phyloP scores from a whole-genome alignment of 2,329 filamentous ascomycete species.

The Neocatenulostroma microsporum region DNA sequence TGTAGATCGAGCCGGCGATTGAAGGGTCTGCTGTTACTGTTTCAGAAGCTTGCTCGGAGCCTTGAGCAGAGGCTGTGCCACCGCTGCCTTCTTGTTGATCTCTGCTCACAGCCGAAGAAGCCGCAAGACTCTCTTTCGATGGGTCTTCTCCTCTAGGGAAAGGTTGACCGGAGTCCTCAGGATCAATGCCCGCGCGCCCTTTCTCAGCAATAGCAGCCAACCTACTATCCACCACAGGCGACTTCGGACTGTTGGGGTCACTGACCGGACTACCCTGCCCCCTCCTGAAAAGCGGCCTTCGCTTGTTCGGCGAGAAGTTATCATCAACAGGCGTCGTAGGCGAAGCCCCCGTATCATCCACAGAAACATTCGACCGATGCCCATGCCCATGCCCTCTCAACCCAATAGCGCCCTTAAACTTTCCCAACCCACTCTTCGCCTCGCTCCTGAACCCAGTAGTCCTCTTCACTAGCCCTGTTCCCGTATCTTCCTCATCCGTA shows the following conservation, averaged over 20 bases:
- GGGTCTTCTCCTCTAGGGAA: too few relatives aligned
- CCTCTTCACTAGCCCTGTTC: slow-evolving; percentile 59
- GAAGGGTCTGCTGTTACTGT: slow-evolving; percentile 35
- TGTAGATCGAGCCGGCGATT: slow-evolving; percentile 51
- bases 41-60: slow-evolving; percentile 39
- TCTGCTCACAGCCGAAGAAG: neutral
- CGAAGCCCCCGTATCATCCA: slow-evolving; percentile 16
- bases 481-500: slow-evolving; percentile 28
- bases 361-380: slow-evolving; percentile 24
- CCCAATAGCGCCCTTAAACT: slow-evolving; percentile 79
- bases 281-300: slow-evolving; percentile 17
- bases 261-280: slow-evolving; percentile 21
- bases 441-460: slow-evolving; percentile 73
- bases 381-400: slow-evolving; percentile 35
- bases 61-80: too few relatives aligned
- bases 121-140: slow-evolving; percentile 6
- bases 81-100: neutral
- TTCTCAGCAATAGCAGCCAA: slow-evolving; percentile 2
- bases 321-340: slow-evolving; percentile 19
- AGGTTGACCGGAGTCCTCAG: too few relatives aligned
- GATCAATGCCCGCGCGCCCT: neutral
- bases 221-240: slow-evolving; percentile 3
- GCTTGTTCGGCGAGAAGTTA: slow-evolving; percentile 4
- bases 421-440: slow-evolving; percentile 71
- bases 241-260: slow-evolving; percentile 21